Base-by-base conservation (phyloP, 75 land plant species). In the Chamaecyparis obtusa region DNA sequence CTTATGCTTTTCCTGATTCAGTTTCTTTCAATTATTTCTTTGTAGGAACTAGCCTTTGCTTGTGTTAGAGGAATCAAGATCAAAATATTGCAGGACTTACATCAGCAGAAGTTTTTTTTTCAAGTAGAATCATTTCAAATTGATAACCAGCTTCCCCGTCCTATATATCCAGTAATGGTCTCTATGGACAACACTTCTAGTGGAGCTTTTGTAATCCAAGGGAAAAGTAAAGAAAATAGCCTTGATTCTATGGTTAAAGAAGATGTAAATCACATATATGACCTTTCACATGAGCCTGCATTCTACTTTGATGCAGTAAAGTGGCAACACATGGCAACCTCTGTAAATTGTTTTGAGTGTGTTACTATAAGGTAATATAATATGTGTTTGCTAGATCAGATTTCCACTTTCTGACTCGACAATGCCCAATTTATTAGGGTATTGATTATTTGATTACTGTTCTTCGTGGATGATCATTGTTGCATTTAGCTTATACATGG, bases 41-140 rank as follows among this genome's bases (percentile, higher is more conserved):
- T 87, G 48, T 88, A 98, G 99, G 99, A 98, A 87, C 88, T 98
- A 76, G 83, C 94, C 60, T 98, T 93, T 90, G 95, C 92, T 7
- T 92, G 89, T 92, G 99, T 94, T 48, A 94, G 88, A 87, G 94
- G 92, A 60, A 80, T 91, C 51, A 89, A 84, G 17, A 36, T 98
- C 44, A 92, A 93, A n/a, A 24, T 95, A 16, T 85, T 88, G 16
- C 96, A 95, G 84, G 94, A 89, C 83, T 55, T 91, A 46, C 94
- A 96, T 81, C 95, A 92, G 77, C 97, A 95, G 87, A 92, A 94
- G 85, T 32, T 97, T 57, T 83, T 89, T 57, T 85, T 94, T 46
- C 89, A 94, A 51, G 85, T 97, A 14, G 89, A 89, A 48, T 93
- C 87, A 9, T 74, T 98, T 69, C 99, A 98, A 93, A 90, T 98